Percentiles rank a stretch among this genome's conserved stretches.
These are phyloP conservation scores for Rhizoclosmatium sp. DNA, from an alignment of 192 early-diverging fungal species.

Conservation along the genomic window DNA sequence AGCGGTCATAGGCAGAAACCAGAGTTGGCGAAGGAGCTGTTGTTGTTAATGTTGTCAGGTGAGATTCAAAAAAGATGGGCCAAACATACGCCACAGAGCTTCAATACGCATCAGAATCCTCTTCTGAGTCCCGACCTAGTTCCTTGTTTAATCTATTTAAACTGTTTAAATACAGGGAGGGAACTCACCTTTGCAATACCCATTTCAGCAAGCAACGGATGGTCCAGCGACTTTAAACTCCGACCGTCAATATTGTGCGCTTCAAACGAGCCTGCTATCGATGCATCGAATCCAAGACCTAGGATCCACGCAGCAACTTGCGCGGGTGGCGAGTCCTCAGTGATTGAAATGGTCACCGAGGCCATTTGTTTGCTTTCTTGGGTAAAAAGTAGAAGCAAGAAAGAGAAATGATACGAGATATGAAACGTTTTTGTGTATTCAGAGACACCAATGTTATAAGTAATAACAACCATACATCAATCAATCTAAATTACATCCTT, in stretches of 20 bases:
- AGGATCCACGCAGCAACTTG: not conserved
- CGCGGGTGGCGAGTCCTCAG: no score
- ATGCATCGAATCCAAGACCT: not conserved
- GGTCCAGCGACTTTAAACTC: slow-evolving; percentile 1
- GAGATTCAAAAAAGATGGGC: not conserved
- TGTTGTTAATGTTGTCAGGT: not conserved
- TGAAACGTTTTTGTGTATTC: no score
- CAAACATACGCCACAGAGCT: not conserved
- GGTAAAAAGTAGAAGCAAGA: no score
- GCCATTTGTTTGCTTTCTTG: no score
- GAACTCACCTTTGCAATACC: slow-evolving; percentile 1
- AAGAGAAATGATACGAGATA: no score
- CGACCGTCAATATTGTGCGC: slow-evolving; percentile 1
- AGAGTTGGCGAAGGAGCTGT: slow-evolving; percentile 1
- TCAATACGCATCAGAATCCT: slow-evolving; percentile 25
- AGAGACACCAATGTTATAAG: no score
- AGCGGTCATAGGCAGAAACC: not conserved
- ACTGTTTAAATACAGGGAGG: not conserved
- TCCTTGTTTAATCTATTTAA: not conserved
- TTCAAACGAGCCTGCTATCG: slow-evolving; percentile 2
- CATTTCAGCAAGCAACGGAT: slow-evolving; percentile 14
- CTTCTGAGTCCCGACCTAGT: slow-evolving; percentile 22
- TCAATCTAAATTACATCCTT: no score
- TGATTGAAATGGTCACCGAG: no score
- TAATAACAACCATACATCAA: no score